Base-by-base conservation (phyloP, 1,284 basidiomycete species). In the Puccinia polysora region DNA sequence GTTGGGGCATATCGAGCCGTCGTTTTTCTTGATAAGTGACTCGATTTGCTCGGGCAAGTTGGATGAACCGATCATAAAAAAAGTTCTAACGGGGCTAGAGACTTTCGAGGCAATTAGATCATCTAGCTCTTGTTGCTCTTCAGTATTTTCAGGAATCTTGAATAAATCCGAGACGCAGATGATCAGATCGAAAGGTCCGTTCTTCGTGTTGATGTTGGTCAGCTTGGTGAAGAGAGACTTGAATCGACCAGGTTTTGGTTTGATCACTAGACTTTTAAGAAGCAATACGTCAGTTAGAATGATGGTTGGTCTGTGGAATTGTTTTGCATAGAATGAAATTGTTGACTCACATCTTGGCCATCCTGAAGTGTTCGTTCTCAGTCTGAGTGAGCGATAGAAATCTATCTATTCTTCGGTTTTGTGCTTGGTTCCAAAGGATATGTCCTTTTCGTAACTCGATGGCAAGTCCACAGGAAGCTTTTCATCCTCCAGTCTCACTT, bases 161-260 rank as follows among this genome's bases (percentile, higher is more conserved):
- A 98, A 98, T 79, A 97, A 89, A 81, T 98, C 93, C 4, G 95
- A 94, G 2, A 86, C 82, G 75, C 92, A 89, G 53, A 98, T 84
- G 20, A 89, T 86, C 43, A 92, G 85, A 77, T 92, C 88, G 78
- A 98, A 98, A 76, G 91, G 91, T 69, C 94, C 94, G 81, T 97
- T 90, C 80, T 97, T 97, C 72, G 86, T 83, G 81, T 98, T 87
- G 77, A 97, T 94, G 23, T 86, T 83, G 65, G 86, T 86, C 75
- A 96, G 85, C 82, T 96, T 97, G 67, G 85, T 79, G 76, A 91
- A 87, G 18, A 96, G 82, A 15, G 87, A 85, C 49, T 82, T 80
- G 76, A 97, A 86, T 0, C 86, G 85, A 14, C 91, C 91, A n/a
- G 84, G 82, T 14, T 89, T 87, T 43, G 93, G 87, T 1, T 94